These are phyloP conservation scores for Irpex sp. DNA, from an alignment of 1,284 basidiomycete species.

Conservation along the genomic window DNA sequence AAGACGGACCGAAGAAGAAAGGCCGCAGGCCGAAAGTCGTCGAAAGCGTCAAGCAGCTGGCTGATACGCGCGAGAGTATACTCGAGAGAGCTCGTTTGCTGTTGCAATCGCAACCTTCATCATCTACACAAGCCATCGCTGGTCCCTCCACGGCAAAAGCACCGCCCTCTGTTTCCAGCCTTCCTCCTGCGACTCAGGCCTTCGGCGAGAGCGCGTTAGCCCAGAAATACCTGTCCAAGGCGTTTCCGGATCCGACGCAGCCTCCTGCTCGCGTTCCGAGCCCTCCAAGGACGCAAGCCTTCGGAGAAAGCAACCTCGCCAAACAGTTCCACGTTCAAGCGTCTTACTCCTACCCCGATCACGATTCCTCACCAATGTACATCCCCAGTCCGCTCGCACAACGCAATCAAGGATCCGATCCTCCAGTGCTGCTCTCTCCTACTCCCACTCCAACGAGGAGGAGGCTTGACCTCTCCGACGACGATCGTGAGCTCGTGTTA, in stretches of 20 bases:
- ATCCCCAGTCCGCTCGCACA: neutral
- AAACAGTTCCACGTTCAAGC: neutral
- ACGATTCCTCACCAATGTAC: neutral
- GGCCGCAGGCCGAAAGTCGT: slow-evolving; percentile 36
- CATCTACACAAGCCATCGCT: neutral
- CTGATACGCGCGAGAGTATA: slow-evolving; percentile 49
- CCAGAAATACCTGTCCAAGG: neutral
- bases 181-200: slow-evolving; percentile 7
- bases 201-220: slow-evolving; percentile 14
- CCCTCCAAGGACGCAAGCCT: neutral
- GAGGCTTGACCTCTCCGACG: no score
- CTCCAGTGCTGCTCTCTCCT: neutral
- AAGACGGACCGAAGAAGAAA: slow-evolving; percentile 42
- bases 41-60: slow-evolving; percentile 38
- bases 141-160: neutral
- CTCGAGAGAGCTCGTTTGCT: slow-evolving; percentile 51
- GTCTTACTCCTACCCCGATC: neutral
- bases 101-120: slow-evolving; percentile 20
- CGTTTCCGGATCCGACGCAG: neutral
- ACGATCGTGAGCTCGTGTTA: neutral
- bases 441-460: no score
- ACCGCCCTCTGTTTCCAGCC: neutral
- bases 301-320: slow-evolving; percentile 14
- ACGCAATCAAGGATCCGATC: neutral
- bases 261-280: neutral